Percentiles rank a stretch among this genome's conserved stretches.
These are phyloP conservation scores for Trichosporon sp. DNA, from an alignment of 1,284 basidiomycete species.

Conservation along the genomic window DNA sequence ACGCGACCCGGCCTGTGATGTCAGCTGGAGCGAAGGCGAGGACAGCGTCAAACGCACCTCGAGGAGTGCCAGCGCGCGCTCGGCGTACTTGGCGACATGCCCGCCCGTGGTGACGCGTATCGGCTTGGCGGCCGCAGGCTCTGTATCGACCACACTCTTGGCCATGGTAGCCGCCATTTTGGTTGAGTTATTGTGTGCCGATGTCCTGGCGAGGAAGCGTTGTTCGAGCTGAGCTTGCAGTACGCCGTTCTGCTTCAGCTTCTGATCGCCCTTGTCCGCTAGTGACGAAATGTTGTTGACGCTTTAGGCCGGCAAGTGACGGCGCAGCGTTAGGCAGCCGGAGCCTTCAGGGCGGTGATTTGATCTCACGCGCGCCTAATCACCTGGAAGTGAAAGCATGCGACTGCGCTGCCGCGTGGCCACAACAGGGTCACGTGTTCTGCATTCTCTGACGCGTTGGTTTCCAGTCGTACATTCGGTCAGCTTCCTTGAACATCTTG, in stretches of 20 bases:
- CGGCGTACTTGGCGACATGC: constrained; percentile 59
- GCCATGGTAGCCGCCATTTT: neutral
- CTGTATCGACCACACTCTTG: neutral
- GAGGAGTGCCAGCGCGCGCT: constrained; percentile 58
- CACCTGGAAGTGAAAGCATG: neutral
- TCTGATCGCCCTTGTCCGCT: too few species aligned
- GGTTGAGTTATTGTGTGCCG: neutral
- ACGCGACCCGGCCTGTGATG: constrained; percentile 54
- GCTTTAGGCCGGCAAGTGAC: neutral
- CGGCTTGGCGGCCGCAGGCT: neutral
- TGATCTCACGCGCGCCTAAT: neutral
- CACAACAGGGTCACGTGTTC: neutral
- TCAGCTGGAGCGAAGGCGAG: neutral
- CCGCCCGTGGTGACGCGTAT: constrained; percentile 62
- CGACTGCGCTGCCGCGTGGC: neutral
- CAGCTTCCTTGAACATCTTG: constrained; percentile 11
- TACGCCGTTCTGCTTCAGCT: neutral
- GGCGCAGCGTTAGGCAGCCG: neutral
- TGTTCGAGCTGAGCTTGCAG: neutral
- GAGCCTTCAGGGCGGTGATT: neutral
- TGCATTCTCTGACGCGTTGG: neutral
- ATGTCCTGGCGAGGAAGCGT: neutral
- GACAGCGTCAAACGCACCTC: constrained; percentile 49
- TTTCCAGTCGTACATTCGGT: constrained; percentile 5
- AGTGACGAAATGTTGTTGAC: neutral